Percentiles rank a stretch among this genome's conserved stretches.
These are phyloP conservation scores for Mycena citricolor DNA, from an alignment of 1,284 basidiomycete genomes.

Conservation along the genomic window DNA sequence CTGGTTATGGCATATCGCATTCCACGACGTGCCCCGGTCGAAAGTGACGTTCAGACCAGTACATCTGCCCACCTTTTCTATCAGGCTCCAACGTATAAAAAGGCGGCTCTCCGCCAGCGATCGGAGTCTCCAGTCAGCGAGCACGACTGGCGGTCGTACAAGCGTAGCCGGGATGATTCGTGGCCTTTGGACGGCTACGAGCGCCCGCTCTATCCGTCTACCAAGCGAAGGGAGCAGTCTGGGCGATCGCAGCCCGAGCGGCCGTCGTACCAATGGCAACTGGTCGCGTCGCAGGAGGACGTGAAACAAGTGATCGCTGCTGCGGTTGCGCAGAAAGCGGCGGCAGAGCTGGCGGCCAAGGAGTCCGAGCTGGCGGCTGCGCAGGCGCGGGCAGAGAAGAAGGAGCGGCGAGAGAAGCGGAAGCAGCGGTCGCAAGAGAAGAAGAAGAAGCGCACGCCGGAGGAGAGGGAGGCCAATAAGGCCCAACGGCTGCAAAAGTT, in stretches of 20 bases:
- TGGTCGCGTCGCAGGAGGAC: constrained; percentile 44
- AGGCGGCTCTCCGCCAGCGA: too few relatives aligned
- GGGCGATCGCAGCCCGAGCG: too few relatives aligned
- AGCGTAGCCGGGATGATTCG: too few relatives aligned
- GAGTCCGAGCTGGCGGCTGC: constrained; percentile 31
- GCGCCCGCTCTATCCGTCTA: too few relatives aligned
- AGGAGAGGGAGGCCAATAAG: constrained; percentile 68
- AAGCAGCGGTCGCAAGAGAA: constrained; percentile 39
- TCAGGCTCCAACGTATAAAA: too few relatives aligned
- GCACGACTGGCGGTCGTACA: too few relatives aligned
- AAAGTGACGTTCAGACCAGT: too few relatives aligned
- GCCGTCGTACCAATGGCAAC: too few relatives aligned
- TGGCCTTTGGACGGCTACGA: too few relatives aligned
- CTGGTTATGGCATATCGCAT: constrained; percentile 83
- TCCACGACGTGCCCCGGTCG: constrained; percentile 55
- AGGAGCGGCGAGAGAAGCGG: constrained; percentile 34
- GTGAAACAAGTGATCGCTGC: constrained; percentile 36
- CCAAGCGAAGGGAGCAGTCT: too few relatives aligned
- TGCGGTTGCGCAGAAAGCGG: constrained; percentile 41
- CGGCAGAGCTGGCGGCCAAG: constrained; percentile 37
- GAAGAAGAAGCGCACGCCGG: constrained; percentile 45
- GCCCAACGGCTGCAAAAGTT: constrained; percentile 85
- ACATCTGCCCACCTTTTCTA: too few relatives aligned
- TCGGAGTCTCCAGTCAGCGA: too few relatives aligned
- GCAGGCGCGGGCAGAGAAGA: constrained; percentile 32